A percentile compares a stretch with the other conserved stretches of the same genome.
Evolutionary conservation across 163 green algal species (phyloP).

Genomic region (Chloromonas sp.): DNA sequence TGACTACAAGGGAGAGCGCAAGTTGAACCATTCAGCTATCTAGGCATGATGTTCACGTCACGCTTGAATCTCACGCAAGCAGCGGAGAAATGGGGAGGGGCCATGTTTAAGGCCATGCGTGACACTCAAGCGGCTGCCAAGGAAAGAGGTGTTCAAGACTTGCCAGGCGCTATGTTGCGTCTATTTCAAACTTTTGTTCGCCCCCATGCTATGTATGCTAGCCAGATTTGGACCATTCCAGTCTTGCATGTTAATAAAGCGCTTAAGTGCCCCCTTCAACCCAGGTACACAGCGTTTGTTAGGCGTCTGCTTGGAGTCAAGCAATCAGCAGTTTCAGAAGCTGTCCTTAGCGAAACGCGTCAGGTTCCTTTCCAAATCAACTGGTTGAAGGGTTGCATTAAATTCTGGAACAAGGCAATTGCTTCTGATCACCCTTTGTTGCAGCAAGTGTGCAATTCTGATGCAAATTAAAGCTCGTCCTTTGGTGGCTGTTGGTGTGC

Average conservation of each 20-base stretch:
- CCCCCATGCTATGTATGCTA: background rate
- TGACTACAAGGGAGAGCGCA: too few relatives aligned
- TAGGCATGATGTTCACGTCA: too few relatives aligned
- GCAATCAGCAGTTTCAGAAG: background rate
- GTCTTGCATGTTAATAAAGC: background rate
- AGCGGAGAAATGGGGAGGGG: too few relatives aligned
- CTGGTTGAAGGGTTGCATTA: background rate
- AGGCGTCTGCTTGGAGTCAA: background rate
- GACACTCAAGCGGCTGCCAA: too few relatives aligned
- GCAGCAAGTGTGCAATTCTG: too few relatives aligned
- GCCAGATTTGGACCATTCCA: background rate
- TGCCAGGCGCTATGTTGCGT: too few relatives aligned
- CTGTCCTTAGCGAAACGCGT: background rate
- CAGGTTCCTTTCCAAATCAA: background rate
- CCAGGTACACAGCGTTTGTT: background rate
- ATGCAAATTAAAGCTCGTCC: too few relatives aligned
- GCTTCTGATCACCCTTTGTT: too few relatives aligned
- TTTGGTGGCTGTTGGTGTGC: background rate
- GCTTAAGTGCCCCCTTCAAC: background rate
- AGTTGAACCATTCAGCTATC: too few relatives aligned
- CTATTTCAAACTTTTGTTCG: background rate
- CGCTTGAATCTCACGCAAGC: too few relatives aligned
- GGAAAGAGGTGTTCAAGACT: too few relatives aligned
- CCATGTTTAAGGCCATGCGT: too few relatives aligned
- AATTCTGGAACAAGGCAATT: background rate